phyloP scores from a whole-genome alignment of 208 protist species.

The Trypanosoma cruzi region DNA sequence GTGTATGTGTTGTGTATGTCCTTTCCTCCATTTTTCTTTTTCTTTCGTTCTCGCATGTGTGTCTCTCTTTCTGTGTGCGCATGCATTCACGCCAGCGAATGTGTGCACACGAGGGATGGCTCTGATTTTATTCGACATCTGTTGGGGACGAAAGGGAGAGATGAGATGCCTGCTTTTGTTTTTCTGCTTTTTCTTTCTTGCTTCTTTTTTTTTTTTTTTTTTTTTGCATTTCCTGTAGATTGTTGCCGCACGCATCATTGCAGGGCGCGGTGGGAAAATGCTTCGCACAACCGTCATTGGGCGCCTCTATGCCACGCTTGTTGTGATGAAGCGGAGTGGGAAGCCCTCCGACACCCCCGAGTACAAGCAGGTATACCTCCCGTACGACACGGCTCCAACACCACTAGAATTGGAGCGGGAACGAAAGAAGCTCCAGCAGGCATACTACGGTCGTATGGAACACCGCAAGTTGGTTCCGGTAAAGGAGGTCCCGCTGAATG shows the following conservation, averaged over 20 bases:
- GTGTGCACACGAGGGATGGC: background rate
- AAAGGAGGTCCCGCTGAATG: constrained; percentile 88
- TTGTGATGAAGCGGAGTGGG: constrained; percentile 67
- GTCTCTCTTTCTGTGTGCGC: background rate
- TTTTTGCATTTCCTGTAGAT: constrained; percentile 6
- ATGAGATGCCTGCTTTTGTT: too few relatives aligned
- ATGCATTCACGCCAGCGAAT: background rate
- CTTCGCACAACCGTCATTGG: constrained; percentile 19
- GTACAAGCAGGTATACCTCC: constrained; percentile 90
- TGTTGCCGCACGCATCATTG: background rate
- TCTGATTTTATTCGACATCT: too few relatives aligned
- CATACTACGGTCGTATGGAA: constrained; percentile 73
- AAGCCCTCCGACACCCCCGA: constrained; percentile 76
- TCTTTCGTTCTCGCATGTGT: background rate
- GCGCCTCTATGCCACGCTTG: constrained; percentile 17
- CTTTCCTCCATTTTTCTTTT: constrained; percentile 13
- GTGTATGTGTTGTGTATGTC: constrained; percentile 17
- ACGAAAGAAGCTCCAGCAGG: constrained; percentile 68
- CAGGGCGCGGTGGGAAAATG: constrained; percentile 13
- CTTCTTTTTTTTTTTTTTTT: constrained; percentile 15
- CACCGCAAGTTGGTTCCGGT: constrained; percentile 80
- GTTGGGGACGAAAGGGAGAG: too few relatives aligned
- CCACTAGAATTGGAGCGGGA: constrained; percentile 79
- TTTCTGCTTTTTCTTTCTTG: constrained; percentile 14
- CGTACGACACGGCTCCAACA: constrained; percentile 82